Evolutionary conservation across 1,139 yeast genomes (phyloP).

Genomic region (Pichia sp.): DNA sequence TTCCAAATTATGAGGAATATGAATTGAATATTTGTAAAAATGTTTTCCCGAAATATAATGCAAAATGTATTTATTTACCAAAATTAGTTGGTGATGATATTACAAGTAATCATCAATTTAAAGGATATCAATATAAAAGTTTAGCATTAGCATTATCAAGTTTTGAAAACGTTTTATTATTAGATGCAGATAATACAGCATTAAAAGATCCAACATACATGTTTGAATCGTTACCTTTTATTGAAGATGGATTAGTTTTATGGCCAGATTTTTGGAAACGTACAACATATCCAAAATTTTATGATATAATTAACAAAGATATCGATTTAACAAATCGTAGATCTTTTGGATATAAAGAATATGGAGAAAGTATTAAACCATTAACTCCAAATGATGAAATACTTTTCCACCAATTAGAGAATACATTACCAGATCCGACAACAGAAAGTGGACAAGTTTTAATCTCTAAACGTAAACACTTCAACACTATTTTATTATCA

Average conservation of each 20-base stretch:
- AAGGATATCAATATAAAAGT: conserved; percentile 76
- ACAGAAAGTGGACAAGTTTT: conserved; percentile 80
- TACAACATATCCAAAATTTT: conserved; percentile 54
- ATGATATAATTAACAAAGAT: conserved; percentile 45
- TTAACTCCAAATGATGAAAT: conserved; percentile 35
- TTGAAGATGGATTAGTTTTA: conserved; percentile 34
- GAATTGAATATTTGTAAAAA: conserved; percentile 61
- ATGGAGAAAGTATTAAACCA: conserved; percentile 35
- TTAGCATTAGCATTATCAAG: conserved; percentile 68
- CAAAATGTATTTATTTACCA: conserved; percentile 60
- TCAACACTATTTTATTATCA: conserved; percentile 57
- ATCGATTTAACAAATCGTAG: conserved; percentile 29
- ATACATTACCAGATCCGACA: conserved; percentile 74
- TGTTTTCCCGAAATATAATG: conserved; percentile 60
- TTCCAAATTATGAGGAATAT: conserved; percentile 64
- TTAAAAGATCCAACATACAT: conserved; percentile 48
- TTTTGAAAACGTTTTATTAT: conserved; percentile 66
- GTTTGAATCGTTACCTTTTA: conserved; percentile 34
- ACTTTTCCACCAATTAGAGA: conserved; percentile 62
- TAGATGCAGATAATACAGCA: conserved; percentile 75
- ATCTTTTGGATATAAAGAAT: conserved; percentile 28
- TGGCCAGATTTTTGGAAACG: conserved; percentile 48
- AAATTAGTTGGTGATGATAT: conserved; percentile 48
- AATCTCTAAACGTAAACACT: conserved; percentile 60
- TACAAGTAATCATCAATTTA: conserved; percentile 41